Evolutionary conservation across 768 basidiomycete genomes (phyloP), one percentile per base, ranked within the genome.

Genomic region (Trichaptum fuscoviolaceum): DNA sequence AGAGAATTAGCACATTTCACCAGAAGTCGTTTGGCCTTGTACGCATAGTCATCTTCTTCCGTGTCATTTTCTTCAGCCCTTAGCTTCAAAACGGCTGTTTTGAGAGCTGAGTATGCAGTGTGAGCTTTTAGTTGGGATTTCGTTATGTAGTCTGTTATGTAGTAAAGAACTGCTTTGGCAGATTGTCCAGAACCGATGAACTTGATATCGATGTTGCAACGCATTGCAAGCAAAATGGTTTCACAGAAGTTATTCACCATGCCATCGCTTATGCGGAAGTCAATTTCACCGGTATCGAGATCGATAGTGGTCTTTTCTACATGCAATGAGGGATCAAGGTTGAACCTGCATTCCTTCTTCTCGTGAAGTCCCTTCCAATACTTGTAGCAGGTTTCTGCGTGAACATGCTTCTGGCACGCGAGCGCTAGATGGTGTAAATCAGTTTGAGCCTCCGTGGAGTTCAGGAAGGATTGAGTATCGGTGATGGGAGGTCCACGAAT

Each of bases 61-160:
- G n/a, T n/a, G 15, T 7, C n/a, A 15, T 30, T n/a, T 7, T 7
- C 7, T 34, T 63, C 8, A 24, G 7, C n/a, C 35, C 35, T 36
- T 7, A 63, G 35, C 23, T 36, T 58, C 12, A 58, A 64, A 18
- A 75, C 66, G 0, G 72, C 70, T 58, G 66, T 57, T 25, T 57
- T 34, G 0, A 71, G 8, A 0, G 70, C 70, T 0, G 60, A 62
- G 2, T 73, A 59, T 18, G 72, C 67, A 18, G 67, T 66, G 52
- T 77, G 70, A 0, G 71, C 61, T 0, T 73, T 66, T 0, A 77
- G 23, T 0, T 63, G 35, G 2, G 66, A 18, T 63, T 79, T 80
- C 0, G 78, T 78, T n/a, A 79, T 75, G 63, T 80, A 80, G 64
- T 79, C 78, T 0, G 78, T 78, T 4, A 79, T 69, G 57, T 79